Evolutionary conservation across 768 basidiomycete species (phyloP), one percentile per base, ranked within the genome.

Genomic region (Xanthoconium stramineum): DNA sequence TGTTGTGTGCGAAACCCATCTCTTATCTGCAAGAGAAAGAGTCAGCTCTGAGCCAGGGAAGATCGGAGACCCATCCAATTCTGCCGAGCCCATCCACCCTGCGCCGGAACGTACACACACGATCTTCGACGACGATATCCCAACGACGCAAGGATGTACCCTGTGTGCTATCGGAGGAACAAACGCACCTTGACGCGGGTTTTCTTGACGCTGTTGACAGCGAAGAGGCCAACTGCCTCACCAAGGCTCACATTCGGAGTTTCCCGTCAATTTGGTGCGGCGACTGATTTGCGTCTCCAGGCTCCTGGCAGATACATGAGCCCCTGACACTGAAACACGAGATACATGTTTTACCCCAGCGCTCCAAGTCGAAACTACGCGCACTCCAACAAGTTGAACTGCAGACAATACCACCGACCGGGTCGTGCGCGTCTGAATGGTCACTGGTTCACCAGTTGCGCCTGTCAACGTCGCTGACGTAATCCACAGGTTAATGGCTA

Each of bases 1-100:
- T 72, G 62, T 72, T 72, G 60, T 72, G 71, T 57, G 62, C 66
- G 57, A 74, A 74, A 69, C 71, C 71, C 71, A 72, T 72, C 50
- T 59, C 42, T 66, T 70, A 70, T 68, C 70, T 73, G 58, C 14
- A 28, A 39, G 49, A 28, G 53, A 52, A 32, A 46, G 6, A 13
- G 49, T 73, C 38, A 70, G 65, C 42, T 24, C 20, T 13, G 6
- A 45, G 44, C 45, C 35, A n/a, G 19, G 35, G 35, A 11, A 12
- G n/a, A 52, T 35, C 49, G 8, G 20, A 56, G 43, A 35, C 43
- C 51, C 65, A 71, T 72, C 65, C 59, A 61, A 42, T 39, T 29
- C 40, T 29, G 46, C 35, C 3, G 30, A 39, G 28, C 19, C 42
- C 53, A 73, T 71, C 70, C 71, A 66, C 28, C 67, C 30, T 40